These are phyloP conservation scores for Chrysochromulina parva DNA, from an alignment of 78 protist species.

Conservation along the genomic window DNA sequence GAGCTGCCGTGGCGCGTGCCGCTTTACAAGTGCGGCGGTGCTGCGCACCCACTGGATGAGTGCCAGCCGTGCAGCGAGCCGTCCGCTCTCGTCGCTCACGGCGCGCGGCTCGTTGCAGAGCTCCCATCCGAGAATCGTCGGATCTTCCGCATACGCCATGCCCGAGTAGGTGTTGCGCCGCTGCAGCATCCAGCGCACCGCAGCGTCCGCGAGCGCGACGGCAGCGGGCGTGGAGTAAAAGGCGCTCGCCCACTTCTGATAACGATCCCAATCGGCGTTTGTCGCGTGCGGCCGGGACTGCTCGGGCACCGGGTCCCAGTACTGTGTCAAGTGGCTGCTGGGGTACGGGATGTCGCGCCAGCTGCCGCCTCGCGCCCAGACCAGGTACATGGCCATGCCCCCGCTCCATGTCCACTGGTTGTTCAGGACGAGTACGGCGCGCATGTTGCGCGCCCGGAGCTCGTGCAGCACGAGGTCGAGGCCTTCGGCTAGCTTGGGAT, in stretches of 20 bases:
- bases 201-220: neutral
- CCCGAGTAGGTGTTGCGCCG: neutral
- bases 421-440: neutral
- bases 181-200: neutral
- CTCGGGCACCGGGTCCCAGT: no score
- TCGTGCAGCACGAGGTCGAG: neutral
- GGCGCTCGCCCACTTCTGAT: neutral
- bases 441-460: neutral
- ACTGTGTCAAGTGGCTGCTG: no score
- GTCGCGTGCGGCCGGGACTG: neutral
- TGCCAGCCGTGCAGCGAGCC: neutral
- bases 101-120: constrained; percentile 5
- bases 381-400: neutral
- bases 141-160: neutral
- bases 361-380: neutral
- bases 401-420: neutral
- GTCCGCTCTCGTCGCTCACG: neutral
- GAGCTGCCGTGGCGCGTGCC: neutral
- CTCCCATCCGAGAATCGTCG: neutral
- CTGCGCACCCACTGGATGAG: neutral
- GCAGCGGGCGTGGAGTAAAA: neutral
- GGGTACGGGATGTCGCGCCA: no score
- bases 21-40: neutral
- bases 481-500: neutral
- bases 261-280: neutral